Evolutionary conservation across 1,139 yeast genomes (phyloP).

Genomic region (Hansenula sp.): DNA sequence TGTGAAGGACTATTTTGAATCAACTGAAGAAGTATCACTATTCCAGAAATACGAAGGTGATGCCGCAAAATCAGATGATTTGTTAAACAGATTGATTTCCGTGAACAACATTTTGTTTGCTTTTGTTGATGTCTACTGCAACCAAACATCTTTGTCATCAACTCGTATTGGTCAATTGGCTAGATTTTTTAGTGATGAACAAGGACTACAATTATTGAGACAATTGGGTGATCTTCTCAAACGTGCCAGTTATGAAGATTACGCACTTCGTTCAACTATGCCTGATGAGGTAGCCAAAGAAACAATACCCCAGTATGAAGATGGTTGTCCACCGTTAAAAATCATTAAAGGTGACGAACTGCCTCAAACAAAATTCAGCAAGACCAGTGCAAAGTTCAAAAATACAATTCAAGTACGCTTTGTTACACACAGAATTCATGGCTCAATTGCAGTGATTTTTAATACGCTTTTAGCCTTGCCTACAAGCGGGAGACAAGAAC

Average conservation of each 20-base stretch:
- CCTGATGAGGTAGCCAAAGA: slow-evolving; percentile 45
- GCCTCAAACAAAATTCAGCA: slow-evolving; percentile 27
- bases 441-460: slow-evolving; percentile 35
- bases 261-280: slow-evolving; percentile 38
- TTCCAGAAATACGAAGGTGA: slow-evolving; percentile 29
- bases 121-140: slow-evolving; percentile 50
- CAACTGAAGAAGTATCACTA: slow-evolving; percentile 27
- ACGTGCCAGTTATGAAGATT: slow-evolving; percentile 55
- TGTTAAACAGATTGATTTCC: slow-evolving; percentile 31
- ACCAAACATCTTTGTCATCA: slow-evolving; percentile 44
- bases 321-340: slow-evolving; percentile 30
- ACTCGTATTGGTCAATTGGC: slow-evolving; percentile 44
- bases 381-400: slow-evolving; percentile 50
- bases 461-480: slow-evolving; percentile 21
- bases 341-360: slow-evolving; percentile 22
- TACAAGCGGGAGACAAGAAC: slow-evolving; percentile 20
- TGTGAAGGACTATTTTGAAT: slow-evolving; percentile 33
- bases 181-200: slow-evolving; percentile 37
- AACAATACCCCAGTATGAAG: slow-evolving; percentile 32
- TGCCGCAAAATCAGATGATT: slow-evolving; percentile 24
- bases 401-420: slow-evolving; percentile 55
- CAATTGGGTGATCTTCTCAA: slow-evolving; percentile 41
- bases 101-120: slow-evolving; percentile 39
- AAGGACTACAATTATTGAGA: slow-evolving; percentile 31
- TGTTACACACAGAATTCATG: slow-evolving; percentile 45